Evolutionary conservation across 768 basidiomycete genomes (phyloP), one percentile per base, ranked within the genome.

Genomic region (Lactifluus piperatus): DNA sequence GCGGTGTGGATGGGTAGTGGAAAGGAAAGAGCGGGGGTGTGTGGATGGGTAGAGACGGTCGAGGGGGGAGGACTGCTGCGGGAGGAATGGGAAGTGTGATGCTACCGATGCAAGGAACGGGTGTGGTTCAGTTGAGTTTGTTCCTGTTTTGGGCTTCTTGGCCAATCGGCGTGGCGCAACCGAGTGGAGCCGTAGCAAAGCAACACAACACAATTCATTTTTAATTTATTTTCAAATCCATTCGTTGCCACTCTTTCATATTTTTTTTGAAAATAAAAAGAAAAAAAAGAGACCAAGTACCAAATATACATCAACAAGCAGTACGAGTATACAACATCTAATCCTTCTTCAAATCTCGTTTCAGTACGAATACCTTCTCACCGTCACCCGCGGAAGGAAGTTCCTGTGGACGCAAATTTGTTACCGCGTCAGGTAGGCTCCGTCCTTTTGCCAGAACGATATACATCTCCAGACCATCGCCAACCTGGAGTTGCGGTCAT

Each of bases 401-500:
- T 71, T 92, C 91, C 68, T 83, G 80, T 29, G 81, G 67, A 26
- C 83, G 83, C 18, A 73, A 73, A 30, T 84, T 62, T 45, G 70
- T 75, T 64, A 81, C 81, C 56, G 88, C 69, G 3, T 79, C 83
- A 62, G 85, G 81, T 54, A 82, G 66, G 32, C 77, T 75, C 30
- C 84, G 82, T 43, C 79, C 86, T 67, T 79, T 82, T 34, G 89
- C 82, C 45, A 94, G 78, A 46, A 91, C 85, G 56, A 97, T 79
- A 68, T 86, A 95, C 62, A 95, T 89, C 70, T 98, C 94, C 36
- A 98, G 80, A 4, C 91, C 92, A 71, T 98, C 95, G 45, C 95
- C 95, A 63, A 99, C 94, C 89, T 91, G 65, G 43, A 24, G n/a
- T 11, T 27, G 36, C 14, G 29, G 56, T 48, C 39, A 46, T 22